Evolutionary conservation across 139 green algal genomes (phyloP).

Genomic region (Mesotaenium endlicherianum): DNA sequence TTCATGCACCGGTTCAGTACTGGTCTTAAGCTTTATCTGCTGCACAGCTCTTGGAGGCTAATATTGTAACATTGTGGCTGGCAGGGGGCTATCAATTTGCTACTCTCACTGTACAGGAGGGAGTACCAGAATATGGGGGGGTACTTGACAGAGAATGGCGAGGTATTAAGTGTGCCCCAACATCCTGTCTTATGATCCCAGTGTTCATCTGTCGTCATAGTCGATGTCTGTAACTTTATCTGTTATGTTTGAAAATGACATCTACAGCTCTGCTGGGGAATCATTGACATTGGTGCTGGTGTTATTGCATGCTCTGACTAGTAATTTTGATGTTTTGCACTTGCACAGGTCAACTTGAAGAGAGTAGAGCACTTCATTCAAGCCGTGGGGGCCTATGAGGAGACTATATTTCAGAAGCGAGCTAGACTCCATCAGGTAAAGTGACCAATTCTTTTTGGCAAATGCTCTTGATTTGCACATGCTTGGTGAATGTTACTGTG

Average conservation of each 20-base stretch:
- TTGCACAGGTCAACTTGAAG: slow-evolving; percentile 69
- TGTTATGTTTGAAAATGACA: neutral
- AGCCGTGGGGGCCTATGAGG: slow-evolving; percentile 77
- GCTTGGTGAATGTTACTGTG: no score
- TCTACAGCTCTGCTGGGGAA: neutral
- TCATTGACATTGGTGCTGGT: no score
- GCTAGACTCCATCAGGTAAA: slow-evolving; percentile 64
- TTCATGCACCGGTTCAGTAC: no score
- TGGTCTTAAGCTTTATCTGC: no score
- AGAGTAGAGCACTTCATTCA: slow-evolving; percentile 89
- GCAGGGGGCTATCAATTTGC: slow-evolving; percentile 88
- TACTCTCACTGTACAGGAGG: slow-evolving; percentile 86
- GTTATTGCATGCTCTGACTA: no score
- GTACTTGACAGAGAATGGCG: slow-evolving; percentile 75
- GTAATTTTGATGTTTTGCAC: no score
- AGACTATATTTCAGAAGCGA: slow-evolving; percentile 92
- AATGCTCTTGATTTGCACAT: no score
- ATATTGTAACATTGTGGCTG: no score
- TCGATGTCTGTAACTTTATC: neutral
- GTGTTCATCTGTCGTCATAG: neutral
- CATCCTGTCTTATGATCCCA: no score
- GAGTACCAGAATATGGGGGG: slow-evolving; percentile 80
- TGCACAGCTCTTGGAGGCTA: no score
- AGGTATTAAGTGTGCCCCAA: no score
- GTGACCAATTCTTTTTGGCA: no score